Conservation (phyloP, 352 stramenopile species). For the Sclerospora graminicola region DNA sequence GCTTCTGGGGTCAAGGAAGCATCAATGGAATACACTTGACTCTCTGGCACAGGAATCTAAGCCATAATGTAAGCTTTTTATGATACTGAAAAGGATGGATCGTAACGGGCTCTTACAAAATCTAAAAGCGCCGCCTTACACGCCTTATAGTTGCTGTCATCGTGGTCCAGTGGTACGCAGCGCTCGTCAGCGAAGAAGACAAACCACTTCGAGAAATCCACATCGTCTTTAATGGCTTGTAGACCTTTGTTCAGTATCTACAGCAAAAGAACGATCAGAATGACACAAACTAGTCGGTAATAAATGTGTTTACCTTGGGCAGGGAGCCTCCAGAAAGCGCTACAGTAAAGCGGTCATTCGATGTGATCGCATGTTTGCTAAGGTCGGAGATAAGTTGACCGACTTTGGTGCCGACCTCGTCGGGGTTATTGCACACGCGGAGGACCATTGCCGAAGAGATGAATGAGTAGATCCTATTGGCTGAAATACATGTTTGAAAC, state of each 20-base stretch:
- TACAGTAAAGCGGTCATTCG: slow-evolving; percentile 61
- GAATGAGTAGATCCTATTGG: slow-evolving; percentile 10
- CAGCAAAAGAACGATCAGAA: neutral
- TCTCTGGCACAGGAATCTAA: slow-evolving; percentile 15
- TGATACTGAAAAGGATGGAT: neutral
- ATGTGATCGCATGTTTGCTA: slow-evolving; percentile 51
- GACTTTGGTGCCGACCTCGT: slow-evolving; percentile 51
- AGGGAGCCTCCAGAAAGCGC: slow-evolving; percentile 84
- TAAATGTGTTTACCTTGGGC: slow-evolving; percentile 37
- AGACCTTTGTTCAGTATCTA: slow-evolving; percentile 81
- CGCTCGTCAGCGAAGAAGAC: slow-evolving; percentile 98
- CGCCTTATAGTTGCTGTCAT: slow-evolving; percentile 94
- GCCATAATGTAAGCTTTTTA: neutral
- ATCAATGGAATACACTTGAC: slow-evolving; percentile 91
- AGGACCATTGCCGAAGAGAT: slow-evolving; percentile 31
- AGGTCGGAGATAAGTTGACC: slow-evolving; percentile 53
- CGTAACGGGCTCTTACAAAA: slow-evolving; percentile 27
- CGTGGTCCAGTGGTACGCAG: slow-evolving; percentile 87
- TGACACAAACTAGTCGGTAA: neutral
- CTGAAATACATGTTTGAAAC: slow-evolving; percentile 8
- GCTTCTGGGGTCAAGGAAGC: slow-evolving; percentile 47
- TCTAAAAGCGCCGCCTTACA: slow-evolving; percentile 87
- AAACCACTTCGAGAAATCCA: slow-evolving; percentile 94
- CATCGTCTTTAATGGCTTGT: slow-evolving; percentile 50
- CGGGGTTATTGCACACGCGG: slow-evolving; percentile 37